Evolutionary conservation across 2,329 filamentous ascomycete species (phyloP), one percentile per base, ranked within the genome.

Genomic region (Colletotrichum sp.): DNA sequence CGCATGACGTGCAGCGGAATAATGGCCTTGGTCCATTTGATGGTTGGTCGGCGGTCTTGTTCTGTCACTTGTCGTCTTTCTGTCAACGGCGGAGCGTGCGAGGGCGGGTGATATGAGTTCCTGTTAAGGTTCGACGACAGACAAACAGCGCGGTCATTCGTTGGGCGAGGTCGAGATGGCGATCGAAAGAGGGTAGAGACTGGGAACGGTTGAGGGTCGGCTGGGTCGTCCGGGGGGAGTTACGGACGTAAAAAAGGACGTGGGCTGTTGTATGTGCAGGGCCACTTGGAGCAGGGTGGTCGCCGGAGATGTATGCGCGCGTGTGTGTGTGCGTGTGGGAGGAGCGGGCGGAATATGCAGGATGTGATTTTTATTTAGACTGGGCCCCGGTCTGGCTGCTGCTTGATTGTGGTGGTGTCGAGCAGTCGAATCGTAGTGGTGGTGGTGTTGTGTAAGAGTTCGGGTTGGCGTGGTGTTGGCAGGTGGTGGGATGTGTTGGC

Each of bases 181-280:
- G 32, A 24, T 73, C 32, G 64, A 55, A 65, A 65, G 34, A 73
- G 57, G 18, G 59, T 52, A 69, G 69, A 55, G 62, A 76, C 52
- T 71, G 65, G 71, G 71, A 65, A 70, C 39, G 24, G 28, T 60
- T 26, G 74, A 76, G 39, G 66, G 66, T 75, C 24, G 62, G 24
- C 65, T 76, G 30, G 71, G 44, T 36, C 52, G 70, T 30, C 73
- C 32, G 71, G 62, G 73, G 72, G 75, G 60, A 55, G 72, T 77
- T 77, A 77, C 75, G 75, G 75, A 72, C 75, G 72, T 77, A 77
- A 76, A 72, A 76, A 72, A 64, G 72, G 68, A 66, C 34, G 60
- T 68, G 71, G 71, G n/a, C 66, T 75, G 71, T 44, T 70, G 39
- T 66, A 66, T 59, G 15, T 76, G 57, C 74, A 69, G 65, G 39